Evolutionary conservation across 1,284 basidiomycete species (phyloP).

Genomic region (Ceratobasidium sp.): DNA sequence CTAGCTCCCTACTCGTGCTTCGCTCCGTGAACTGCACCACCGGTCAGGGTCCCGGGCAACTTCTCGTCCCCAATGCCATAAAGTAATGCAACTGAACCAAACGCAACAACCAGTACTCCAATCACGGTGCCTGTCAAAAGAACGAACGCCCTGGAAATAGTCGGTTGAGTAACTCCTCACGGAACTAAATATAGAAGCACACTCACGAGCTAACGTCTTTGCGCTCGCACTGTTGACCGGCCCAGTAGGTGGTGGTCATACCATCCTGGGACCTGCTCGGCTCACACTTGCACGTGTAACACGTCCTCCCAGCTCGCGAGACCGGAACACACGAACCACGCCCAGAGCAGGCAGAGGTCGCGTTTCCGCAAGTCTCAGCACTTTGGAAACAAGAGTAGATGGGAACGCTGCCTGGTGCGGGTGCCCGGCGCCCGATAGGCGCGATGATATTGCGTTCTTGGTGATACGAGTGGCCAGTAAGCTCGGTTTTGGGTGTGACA

Average conservation of each 20-base stretch:
- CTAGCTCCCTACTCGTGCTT: conserved; percentile 24
- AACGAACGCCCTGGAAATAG: conserved; percentile 65
- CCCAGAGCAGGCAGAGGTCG: conserved; percentile 70
- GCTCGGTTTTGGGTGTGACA: conserved; percentile 39
- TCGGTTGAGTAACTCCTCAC: background rate
- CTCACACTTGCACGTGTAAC: conserved; percentile 73
- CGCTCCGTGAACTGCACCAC: conserved; percentile 19
- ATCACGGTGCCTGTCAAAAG: conserved; percentile 71
- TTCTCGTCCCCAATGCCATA: conserved; percentile 64
- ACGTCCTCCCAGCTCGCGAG: conserved; percentile 66
- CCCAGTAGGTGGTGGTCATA: conserved; percentile 63
- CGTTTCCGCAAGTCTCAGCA: conserved; percentile 62
- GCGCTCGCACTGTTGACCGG: conserved; percentile 72
- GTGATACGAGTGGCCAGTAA: conserved; percentile 8
- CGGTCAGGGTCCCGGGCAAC: conserved; percentile 72
- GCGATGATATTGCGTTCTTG: conserved; percentile 50
- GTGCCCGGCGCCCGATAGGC: conserved; percentile 53
- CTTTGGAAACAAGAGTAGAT: conserved; percentile 68
- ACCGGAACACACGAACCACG: conserved; percentile 64
- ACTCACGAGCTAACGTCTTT: conserved; percentile 77
- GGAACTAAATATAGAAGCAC: background rate
- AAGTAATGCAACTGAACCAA: conserved; percentile 70
- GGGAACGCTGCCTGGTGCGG: conserved; percentile 59
- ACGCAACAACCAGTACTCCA: conserved; percentile 65
- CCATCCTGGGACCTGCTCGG: conserved; percentile 60